Evolutionary conservation across 2,329 filamentous ascomycete species (phyloP).

Genomic region (Aspergillus novofumigatus): DNA sequence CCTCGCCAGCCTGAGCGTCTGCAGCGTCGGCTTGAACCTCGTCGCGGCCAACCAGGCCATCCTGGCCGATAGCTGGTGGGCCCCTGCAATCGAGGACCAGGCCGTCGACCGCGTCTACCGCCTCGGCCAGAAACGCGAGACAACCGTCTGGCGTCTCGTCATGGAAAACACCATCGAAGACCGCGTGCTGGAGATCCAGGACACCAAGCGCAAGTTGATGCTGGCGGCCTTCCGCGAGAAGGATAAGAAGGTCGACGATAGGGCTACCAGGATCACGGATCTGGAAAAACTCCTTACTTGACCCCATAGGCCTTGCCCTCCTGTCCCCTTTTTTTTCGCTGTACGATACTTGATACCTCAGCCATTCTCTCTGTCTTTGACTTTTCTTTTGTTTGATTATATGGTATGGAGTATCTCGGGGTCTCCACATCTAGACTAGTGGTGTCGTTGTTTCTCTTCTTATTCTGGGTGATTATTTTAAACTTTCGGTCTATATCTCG

Average conservation of each 20-base stretch:
- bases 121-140: conserved; percentile 74
- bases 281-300: conserved; percentile 36
- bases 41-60: conserved; percentile 83
- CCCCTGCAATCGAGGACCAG: conserved; percentile 87
- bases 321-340: not conserved
- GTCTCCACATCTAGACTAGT: not conserved
- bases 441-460: too few relatives aligned
- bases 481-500: not conserved
- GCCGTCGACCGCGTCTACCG: conserved; percentile 85
- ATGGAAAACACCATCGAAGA: conserved; percentile 80
- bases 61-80: conserved; percentile 84
- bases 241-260: conserved; percentile 52
- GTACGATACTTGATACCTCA: not conserved
- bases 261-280: conserved; percentile 51
- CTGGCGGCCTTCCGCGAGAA: conserved; percentile 76
- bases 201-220: conserved; percentile 73
- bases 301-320: not conserved
- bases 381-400: not conserved
- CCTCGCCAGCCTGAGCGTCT: conserved; percentile 77
- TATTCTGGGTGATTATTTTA: not conserved
- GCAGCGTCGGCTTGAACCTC: conserved; percentile 80
- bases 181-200: conserved; percentile 71
- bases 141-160: conserved; percentile 74
- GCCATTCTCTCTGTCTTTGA: not conserved
- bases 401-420: not conserved